Conservation (phyloP, 2,329 filamentous ascomycete species). For the Penicillium sp. region DNA sequence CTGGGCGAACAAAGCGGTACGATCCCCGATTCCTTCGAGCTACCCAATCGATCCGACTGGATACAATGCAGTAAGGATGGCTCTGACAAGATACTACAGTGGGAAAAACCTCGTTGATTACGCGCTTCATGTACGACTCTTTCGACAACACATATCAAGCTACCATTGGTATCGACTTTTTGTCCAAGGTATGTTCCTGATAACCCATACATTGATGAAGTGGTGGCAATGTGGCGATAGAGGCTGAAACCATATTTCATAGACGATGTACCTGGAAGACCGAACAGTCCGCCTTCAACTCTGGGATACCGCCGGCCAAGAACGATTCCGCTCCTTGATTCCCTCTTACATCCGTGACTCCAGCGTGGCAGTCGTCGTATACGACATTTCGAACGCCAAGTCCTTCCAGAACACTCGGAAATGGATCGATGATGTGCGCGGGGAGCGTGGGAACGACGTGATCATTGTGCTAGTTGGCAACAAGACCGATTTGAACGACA, state of each 20-base stretch:
- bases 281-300: slow-evolving; percentile 94
- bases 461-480: slow-evolving; percentile 98
- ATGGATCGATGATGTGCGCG: slow-evolving; percentile 98
- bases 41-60: slow-evolving; percentile 3
- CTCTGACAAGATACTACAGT: slow-evolving; percentile 57
- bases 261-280: slow-evolving; percentile 99
- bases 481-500: slow-evolving; percentile 98
- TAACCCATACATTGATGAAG: slow-evolving; percentile 1
- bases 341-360: slow-evolving; percentile 98
- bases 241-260: neutral
- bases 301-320: slow-evolving; percentile 98
- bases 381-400: slow-evolving; percentile 96
- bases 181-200: slow-evolving; percentile 75
- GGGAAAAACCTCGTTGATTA: slow-evolving; percentile 97
- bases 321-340: slow-evolving; percentile 94
- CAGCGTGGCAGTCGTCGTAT: slow-evolving; percentile 95
- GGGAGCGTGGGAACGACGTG: slow-evolving; percentile 95
- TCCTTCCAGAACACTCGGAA: slow-evolving; percentile 98
- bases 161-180: slow-evolving; percentile 98
- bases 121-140: slow-evolving; percentile 99
- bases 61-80: neutral
- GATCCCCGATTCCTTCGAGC: slow-evolving; percentile 26
- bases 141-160: slow-evolving; percentile 99
- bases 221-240: neutral
- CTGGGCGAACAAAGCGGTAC: slow-evolving; percentile 97